Base-by-base conservation (phyloP, 257 asterid species). In the Verbascum thapsus region DNA sequence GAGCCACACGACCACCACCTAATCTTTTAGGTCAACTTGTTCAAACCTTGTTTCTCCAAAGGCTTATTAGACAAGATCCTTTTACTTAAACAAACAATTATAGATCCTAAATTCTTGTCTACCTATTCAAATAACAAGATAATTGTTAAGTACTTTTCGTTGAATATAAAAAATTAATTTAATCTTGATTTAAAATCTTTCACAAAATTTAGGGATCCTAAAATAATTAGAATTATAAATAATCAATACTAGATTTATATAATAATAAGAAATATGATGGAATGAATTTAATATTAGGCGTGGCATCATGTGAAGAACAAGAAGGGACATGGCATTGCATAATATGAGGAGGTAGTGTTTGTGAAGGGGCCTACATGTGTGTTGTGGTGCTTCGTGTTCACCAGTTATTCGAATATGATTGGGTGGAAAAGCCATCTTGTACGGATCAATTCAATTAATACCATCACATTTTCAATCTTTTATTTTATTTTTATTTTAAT, bases 381-480 rank as follows among this genome's bases (percentile, higher is more conserved):
- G n/a, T n/a, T 66, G 80, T 79, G 67, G 78, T 78, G 76, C 66
- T 67, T 73, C 11, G 67, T 39, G 76, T 70, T 75, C 55, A 71
- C 69, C 71, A 76, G 75, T 63, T 64, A 53, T 55, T 39, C 53
- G 61, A 72, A 59, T 84, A 73, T 75, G 80, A 79, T 73, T 73
- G 81, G 72, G 54, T 13, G 66, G 72, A 71, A 69, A 66, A 48
- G 57, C 53, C 13, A 50, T n/a, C n/a, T n/a, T 58, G 87, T 82
- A 80, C 87, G 89, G 85, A 80, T 56, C 41, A 57, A 61, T 69
- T n/a, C n/a, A n/a, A n/a, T n/a, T n/a, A n/a, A n/a, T n/a, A n/a
- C n/a, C n/a, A n/a, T n/a, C n/a, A n/a, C n/a, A n/a, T n/a, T n/a
- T n/a, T n/a, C n/a, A n/a, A n/a, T n/a, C n/a, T n/a, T n/a, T n/a